Evolutionary conservation across 306 rosid species (phyloP), one percentile per base, ranked within the genome.

Genomic region (Amphicarpaea edgeworthii): DNA sequence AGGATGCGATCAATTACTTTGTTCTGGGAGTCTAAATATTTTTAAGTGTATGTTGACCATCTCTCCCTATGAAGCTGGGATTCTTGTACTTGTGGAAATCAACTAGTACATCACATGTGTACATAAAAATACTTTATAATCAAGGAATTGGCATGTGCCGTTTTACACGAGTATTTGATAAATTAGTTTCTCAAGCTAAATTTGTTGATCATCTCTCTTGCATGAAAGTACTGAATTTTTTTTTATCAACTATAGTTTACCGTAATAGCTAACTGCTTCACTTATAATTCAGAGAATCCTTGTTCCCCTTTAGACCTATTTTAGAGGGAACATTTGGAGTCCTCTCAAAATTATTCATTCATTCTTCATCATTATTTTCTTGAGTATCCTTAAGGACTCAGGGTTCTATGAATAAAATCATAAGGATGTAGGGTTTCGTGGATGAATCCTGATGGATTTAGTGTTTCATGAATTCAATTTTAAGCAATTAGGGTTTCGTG

Each of bases 381-480:
- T 73, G 86, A 30, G 47, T 68, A 21, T 79, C 91, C 75, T 75
- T 83, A n/a, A n/a, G n/a, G n/a, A n/a, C n/a, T n/a, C n/a, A n/a
- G n/a, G n/a, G n/a, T n/a, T n/a, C n/a, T n/a, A n/a, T n/a, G n/a
- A n/a, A n/a, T n/a, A n/a, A n/a, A n/a, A n/a, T n/a, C n/a, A n/a
- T n/a, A n/a, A n/a, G n/a, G n/a, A n/a, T n/a, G n/a, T n/a, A n/a
- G n/a, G n/a, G n/a, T n/a, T n/a, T n/a, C n/a, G n/a, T n/a, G n/a
- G n/a, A n/a, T n/a, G n/a, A n/a, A n/a, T n/a, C n/a, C n/a, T n/a
- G n/a, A n/a, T n/a, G n/a, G n/a, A n/a, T n/a, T n/a, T n/a, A n/a
- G n/a, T n/a, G n/a, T n/a, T n/a, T n/a, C n/a, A n/a, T n/a, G n/a
- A n/a, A n/a, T n/a, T n/a, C n/a, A n/a, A n/a, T n/a, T n/a, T n/a